A percentile compares a stretch with the other conserved stretches of the same genome.
Evolutionary conservation across 306 rosid species (phyloP).

Genomic region (Datisca glomerata): DNA sequence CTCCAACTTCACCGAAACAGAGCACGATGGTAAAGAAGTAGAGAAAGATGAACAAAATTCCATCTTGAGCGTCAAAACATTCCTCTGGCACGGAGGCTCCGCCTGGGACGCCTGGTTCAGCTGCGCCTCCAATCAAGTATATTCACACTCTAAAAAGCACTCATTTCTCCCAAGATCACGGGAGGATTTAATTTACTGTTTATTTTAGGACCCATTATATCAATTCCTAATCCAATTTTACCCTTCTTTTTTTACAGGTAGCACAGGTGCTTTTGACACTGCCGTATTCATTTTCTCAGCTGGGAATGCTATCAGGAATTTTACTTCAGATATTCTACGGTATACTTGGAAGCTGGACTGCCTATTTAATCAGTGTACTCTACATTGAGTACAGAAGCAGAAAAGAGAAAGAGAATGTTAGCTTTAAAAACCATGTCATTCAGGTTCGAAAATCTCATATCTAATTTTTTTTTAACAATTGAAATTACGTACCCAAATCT

Average conservation of each 20-base stretch:
- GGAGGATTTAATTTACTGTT: neutral
- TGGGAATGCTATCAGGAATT: slow-evolving; percentile 79
- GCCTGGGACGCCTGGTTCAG: slow-evolving; percentile 99
- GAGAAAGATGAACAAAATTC: slow-evolving; percentile 30
- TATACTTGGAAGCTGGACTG: slow-evolving; percentile 92
- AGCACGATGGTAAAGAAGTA: slow-evolving; percentile 33
- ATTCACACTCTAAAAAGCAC: neutral
- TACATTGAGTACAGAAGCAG: slow-evolving; percentile 71
- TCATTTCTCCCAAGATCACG: neutral
- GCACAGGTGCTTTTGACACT: slow-evolving; percentile 92
- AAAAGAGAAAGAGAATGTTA: slow-evolving; percentile 88
- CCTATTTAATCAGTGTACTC: slow-evolving; percentile 87
- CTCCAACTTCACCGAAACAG: slow-evolving; percentile 44
- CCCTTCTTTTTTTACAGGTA: slow-evolving; percentile 34
- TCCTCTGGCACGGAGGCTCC: slow-evolving; percentile 98
- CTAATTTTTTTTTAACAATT: too few relatives aligned
- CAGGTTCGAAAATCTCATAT: too few relatives aligned
- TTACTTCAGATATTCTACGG: slow-evolving; percentile 80
- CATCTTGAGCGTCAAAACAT: slow-evolving; percentile 38
- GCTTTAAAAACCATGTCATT: slow-evolving; percentile 90
- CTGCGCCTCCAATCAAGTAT: slow-evolving; percentile 96
- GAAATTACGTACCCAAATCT: too few relatives aligned
- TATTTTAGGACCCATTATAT: neutral
- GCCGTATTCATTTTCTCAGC: slow-evolving; percentile 97
- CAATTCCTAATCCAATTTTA: neutral